These are phyloP conservation scores for Trametes polyzona DNA, from an alignment of 1,284 basidiomycete species.

Conservation along the genomic window DNA sequence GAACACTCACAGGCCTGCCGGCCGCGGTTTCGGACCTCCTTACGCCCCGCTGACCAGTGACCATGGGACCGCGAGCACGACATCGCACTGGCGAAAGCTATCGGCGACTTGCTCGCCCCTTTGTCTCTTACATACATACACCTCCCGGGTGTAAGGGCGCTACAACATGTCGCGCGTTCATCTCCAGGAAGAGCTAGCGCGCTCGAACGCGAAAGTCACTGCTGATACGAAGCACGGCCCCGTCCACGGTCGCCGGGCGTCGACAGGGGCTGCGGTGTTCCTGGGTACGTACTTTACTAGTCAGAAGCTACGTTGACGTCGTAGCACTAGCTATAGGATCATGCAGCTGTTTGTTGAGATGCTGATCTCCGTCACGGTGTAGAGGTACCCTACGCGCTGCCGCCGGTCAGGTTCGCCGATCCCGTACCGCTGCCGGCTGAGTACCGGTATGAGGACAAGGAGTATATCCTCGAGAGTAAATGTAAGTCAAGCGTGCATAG, in stretches of 20 bases:
- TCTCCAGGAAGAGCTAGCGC: slow-evolving; percentile 36
- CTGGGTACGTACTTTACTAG: slow-evolving; percentile 48
- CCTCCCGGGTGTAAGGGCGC: neutral
- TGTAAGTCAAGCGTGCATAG: slow-evolving; percentile 42
- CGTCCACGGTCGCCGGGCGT: slow-evolving; percentile 59
- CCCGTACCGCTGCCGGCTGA: slow-evolving; percentile 55
- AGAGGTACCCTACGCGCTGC: slow-evolving; percentile 78
- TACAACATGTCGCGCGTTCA: slow-evolving; percentile 28
- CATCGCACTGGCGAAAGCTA: too few species aligned
- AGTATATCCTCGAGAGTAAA: slow-evolving; percentile 62
- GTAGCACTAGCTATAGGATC: neutral
- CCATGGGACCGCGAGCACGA: too few species aligned
- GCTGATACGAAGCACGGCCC: slow-evolving; percentile 59
- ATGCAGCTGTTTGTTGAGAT: neutral
- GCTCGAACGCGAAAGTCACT: slow-evolving; percentile 44
- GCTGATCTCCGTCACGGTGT: neutral
- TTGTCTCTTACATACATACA: too few species aligned
- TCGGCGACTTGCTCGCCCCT: too few species aligned
- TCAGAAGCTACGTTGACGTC: neutral
- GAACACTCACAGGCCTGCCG: too few species aligned
- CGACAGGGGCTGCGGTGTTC: slow-evolving; percentile 63
- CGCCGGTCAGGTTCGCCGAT: slow-evolving; percentile 66
- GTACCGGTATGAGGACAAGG: slow-evolving; percentile 60
- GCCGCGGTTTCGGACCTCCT: too few species aligned
- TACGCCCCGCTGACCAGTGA: too few species aligned